Percentiles rank a stretch among this genome's conserved stretches.
These are phyloP conservation scores for Capsicum rhomboideum DNA, from an alignment of 257 asterid genomes.

Conservation along the genomic window DNA sequence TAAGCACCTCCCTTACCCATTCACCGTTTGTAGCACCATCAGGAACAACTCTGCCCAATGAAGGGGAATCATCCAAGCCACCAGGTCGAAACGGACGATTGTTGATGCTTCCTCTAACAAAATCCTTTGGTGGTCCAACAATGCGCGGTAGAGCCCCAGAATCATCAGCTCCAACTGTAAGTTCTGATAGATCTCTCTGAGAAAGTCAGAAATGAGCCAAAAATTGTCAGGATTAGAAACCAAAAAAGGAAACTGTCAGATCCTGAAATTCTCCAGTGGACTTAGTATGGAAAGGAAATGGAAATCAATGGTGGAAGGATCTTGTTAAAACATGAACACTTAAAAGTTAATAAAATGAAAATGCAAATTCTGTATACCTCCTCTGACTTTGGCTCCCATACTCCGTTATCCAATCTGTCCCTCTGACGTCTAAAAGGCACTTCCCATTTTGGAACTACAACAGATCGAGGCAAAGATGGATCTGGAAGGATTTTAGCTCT, in stretches of 20 bases:
- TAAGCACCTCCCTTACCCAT: slow-evolving; percentile 76
- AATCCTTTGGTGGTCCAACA: slow-evolving; percentile 86
- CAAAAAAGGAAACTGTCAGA: not conserved
- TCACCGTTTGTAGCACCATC: slow-evolving; percentile 78
- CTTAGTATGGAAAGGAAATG: not conserved
- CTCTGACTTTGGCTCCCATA: slow-evolving; percentile 87
- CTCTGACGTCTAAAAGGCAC: slow-evolving; percentile 70
- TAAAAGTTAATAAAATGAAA: not conserved
- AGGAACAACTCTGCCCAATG: slow-evolving; percentile 54
- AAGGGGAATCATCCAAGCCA: slow-evolving; percentile 57
- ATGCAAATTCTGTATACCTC: slow-evolving; percentile 49
- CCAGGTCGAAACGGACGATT: slow-evolving; percentile 95
- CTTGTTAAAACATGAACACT: not conserved
- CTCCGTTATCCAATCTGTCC: slow-evolving; percentile 14
- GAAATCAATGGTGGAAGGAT: not conserved
- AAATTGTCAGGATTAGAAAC: slow-evolving; percentile 1
- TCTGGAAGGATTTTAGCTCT: slow-evolving; percentile 66
- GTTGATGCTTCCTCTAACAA: slow-evolving; percentile 80
- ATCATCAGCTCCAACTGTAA: slow-evolving; percentile 58
- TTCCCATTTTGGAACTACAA: slow-evolving; percentile 86
- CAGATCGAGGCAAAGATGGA: slow-evolving; percentile 69
- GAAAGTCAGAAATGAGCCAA: slow-evolving; percentile 20
- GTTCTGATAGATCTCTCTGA: slow-evolving; percentile 73
- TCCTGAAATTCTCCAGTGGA: not conserved
- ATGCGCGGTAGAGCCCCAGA: slow-evolving; percentile 87